Conservation (phyloP, 1,139 yeast species). For the Pichia sp. region DNA sequence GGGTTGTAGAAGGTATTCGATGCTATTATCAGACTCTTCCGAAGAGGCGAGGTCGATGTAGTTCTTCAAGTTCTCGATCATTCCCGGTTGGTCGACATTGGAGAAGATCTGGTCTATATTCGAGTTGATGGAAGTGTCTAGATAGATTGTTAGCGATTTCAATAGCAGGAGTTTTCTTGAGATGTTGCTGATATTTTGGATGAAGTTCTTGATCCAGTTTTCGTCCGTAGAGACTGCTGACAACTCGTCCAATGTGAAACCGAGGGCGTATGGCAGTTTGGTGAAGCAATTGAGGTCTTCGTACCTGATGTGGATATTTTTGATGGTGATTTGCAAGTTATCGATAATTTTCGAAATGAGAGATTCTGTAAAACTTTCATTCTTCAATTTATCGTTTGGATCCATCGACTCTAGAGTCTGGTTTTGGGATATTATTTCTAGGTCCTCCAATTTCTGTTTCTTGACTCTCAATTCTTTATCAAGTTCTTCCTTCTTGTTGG, state of each 20-base stretch:
- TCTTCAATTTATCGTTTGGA: slow-evolving; percentile 47
- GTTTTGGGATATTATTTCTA: slow-evolving; percentile 51
- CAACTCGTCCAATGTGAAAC: slow-evolving; percentile 78
- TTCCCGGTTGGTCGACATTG: slow-evolving; percentile 40
- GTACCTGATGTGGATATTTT: slow-evolving; percentile 86
- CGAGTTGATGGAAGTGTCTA: slow-evolving; percentile 66
- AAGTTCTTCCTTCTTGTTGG: slow-evolving; percentile 54
- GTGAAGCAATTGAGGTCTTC: slow-evolving; percentile 73
- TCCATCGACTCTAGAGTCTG: slow-evolving; percentile 29
- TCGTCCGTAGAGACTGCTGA: slow-evolving; percentile 91
- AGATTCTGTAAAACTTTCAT: slow-evolving; percentile 84
- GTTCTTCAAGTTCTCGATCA: slow-evolving; percentile 42
- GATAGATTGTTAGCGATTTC: slow-evolving; percentile 74
- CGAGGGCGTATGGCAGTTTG: slow-evolving; percentile 76
- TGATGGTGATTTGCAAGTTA: slow-evolving; percentile 89
- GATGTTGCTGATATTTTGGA: slow-evolving; percentile 63
- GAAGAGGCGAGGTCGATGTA: slow-evolving; percentile 34
- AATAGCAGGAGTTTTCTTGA: slow-evolving; percentile 80
- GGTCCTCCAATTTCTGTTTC: slow-evolving; percentile 61
- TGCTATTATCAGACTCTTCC: slow-evolving; percentile 30
- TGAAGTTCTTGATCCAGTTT: slow-evolving; percentile 83
- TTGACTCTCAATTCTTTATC: slow-evolving; percentile 66
- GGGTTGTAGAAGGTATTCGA: slow-evolving; percentile 77
- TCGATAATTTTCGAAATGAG: slow-evolving; percentile 88
- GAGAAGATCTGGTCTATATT: slow-evolving; percentile 31